Evolutionary conservation across 768 basidiomycete genomes (phyloP), one percentile per base, ranked within the genome.

Genomic region (Gymnopilus junonius): DNA sequence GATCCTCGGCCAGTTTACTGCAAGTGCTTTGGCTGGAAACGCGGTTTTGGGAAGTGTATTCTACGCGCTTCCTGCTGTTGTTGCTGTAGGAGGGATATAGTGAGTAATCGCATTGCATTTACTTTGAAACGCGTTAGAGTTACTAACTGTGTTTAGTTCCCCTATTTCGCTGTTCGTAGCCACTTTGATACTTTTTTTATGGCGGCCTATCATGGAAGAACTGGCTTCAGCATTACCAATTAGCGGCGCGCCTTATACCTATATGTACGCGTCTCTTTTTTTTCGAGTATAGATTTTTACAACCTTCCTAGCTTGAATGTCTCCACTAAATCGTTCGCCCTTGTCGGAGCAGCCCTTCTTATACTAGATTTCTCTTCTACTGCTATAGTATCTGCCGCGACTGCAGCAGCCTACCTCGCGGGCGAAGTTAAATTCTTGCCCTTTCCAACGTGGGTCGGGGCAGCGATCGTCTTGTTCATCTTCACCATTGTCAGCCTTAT

Each of bases 141-240:
- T 51, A 29, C 31, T 51, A 15, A 51, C n/a, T n/a, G 25, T 35
- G 12, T 32, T 21, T 6, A 90, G 88, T 69, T 91, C 90, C 1
- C 90, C 91, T 0, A 82, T 93, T 42, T 86, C 90, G 8, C 76
- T 93, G 60, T 81, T 89, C 37, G 68, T 88, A 25, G 88, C 91
- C 0, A 85, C 86, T 0, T 71, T 87, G 31, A 80, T 88, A 1
- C 70, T 91, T 3, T 89, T 88, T 67, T 70, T 92, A 23, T 93
- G 89, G 88, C 84, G 89, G 12, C 91, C 91, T 2, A 82, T 93
- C 48, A 87, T 93, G 84, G 82, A 85, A 65, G 91, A 92, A 69
- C 74, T 93, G 8, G 89, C 83, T 0, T 86, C 87, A 4, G 89
- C 90, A 2, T 73, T 92, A 1, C 87, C 89, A 0, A 81, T 91